Evolutionary conservation across 1,139 yeast genomes (phyloP), one percentile per base, ranked within the genome.

Genomic region (Kodamaea fungicola): DNA sequence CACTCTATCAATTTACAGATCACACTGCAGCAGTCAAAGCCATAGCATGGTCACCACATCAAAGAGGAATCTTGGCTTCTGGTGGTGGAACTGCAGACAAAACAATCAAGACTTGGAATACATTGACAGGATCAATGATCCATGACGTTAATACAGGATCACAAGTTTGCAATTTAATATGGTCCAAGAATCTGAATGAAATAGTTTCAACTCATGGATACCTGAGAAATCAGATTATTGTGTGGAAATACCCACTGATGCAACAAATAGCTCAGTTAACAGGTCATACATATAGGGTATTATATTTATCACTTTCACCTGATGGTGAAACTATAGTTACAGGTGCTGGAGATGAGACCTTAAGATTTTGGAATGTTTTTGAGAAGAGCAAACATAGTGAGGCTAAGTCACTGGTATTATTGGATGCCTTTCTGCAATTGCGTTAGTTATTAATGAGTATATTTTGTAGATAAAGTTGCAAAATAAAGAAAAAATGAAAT

Each of bases 11-110:
- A 43, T 85, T 90, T 51, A 71, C 74, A 6, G 96, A 88, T 45
- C 98, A 92, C 55, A 78, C 78, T 13, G 97, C 98, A 0, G 99
- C 98, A 0, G 95, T 92, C 5, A 92, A 90, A 61, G 98, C 97
- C 1, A 76, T 92, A 38, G 87, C 96, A 1, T 92, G 99, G 99
- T 86, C 95, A 1, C 97, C 98, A 0, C 97, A 92, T 56, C 96
- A 88, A 55, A 70, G 97, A 41, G 97, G 97, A 0, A 74, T 90
- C 3, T 62, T 92, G 38, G 97, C 97, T 0, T 80, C 94, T 2
- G 99, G 98, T 6, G 99, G 98, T 21, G 99, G 99, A 19, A 89
- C 97, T 0, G 94, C 95, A 1, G 99, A 92, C 60, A 79, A 92
- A 41, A 76, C 84, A 23, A 83, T 94, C 50, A 85, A 92, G 58